These are phyloP conservation scores for Xylariaceae sp. DNA, from an alignment of 2,329 filamentous ascomycete genomes.

Conservation along the genomic window DNA sequence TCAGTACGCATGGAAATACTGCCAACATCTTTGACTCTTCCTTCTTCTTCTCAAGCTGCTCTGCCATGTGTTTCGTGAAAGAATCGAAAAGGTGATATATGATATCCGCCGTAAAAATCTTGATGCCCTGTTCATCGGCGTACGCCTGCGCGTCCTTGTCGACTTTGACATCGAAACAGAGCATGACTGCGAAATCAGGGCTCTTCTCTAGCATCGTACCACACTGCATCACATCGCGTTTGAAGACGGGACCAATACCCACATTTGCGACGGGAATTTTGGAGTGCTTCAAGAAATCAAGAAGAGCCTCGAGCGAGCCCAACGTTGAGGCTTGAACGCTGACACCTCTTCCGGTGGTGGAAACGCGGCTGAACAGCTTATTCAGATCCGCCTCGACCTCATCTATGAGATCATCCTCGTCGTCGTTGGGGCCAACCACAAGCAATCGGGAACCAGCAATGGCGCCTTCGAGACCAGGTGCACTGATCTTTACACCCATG, in stretches of 20 bases:
- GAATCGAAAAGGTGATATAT: conserved; percentile 98
- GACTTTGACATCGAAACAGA: conserved; percentile 99
- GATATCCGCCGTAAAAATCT: conserved; percentile 97
- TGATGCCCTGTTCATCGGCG: conserved; percentile 90
- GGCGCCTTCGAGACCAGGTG: conserved; percentile 89
- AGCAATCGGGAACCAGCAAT: conserved; percentile 94
- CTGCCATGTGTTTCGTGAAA: conserved; percentile 92
- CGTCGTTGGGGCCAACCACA: conserved; percentile 90
- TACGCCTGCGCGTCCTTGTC: conserved; percentile 93
- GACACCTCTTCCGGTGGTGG: conserved; percentile 89
- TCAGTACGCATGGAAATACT: conserved; percentile 93
- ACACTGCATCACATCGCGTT: conserved; percentile 94
- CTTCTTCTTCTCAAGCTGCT: conserved; percentile 85
- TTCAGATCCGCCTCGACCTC: conserved; percentile 95
- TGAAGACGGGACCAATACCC: conserved; percentile 94
- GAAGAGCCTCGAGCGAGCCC: conserved; percentile 89
- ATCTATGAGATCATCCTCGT: conserved; percentile 93
- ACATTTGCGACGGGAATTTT: conserved; percentile 99
- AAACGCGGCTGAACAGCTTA: conserved; percentile 84
- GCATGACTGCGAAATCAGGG: conserved; percentile 96
- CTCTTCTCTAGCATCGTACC: conserved; percentile 95
- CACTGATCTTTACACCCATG: conserved; percentile 97
- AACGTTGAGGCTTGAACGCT: conserved; percentile 96
- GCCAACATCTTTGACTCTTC: conserved; percentile 93
- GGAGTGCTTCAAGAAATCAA: conserved; percentile 91